Conservation (phyloP, 2,329 filamentous ascomycete genomes). For the Penicillium sumatraense region DNA sequence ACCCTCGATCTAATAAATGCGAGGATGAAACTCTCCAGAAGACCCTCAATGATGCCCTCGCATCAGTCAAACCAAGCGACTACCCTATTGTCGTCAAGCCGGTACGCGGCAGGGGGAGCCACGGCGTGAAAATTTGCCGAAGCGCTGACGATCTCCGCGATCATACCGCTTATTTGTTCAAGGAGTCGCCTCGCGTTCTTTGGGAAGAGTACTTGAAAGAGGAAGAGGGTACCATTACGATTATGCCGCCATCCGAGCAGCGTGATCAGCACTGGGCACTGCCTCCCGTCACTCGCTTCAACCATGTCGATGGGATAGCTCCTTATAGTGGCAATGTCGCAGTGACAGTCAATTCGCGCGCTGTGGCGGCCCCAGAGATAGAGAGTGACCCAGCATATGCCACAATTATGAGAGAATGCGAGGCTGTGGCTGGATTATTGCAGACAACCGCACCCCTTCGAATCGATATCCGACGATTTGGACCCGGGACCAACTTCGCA, state of each 20-base stretch:
- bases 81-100: slow-evolving; percentile 56
- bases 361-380: slow-evolving; percentile 39
- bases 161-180: slow-evolving; percentile 42
- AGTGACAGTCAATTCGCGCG: slow-evolving; percentile 53
- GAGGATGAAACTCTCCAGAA: neutral
- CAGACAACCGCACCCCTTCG: slow-evolving; percentile 51
- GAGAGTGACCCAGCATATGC: slow-evolving; percentile 37
- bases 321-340: slow-evolving; percentile 56
- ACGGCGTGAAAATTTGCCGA: slow-evolving; percentile 55
- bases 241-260: slow-evolving; percentile 53
- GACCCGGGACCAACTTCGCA: slow-evolving; percentile 44
- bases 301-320: slow-evolving; percentile 53
- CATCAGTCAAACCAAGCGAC: slow-evolving; percentile 16
- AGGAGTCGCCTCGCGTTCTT: slow-evolving; percentile 46
- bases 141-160: slow-evolving; percentile 31
- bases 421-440: slow-evolving; percentile 45
- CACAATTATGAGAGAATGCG: slow-evolving; percentile 44
- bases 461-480: slow-evolving; percentile 52
- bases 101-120: slow-evolving; percentile 54
- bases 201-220: slow-evolving; percentile 55
- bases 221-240: slow-evolving; percentile 56
- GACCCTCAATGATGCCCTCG: slow-evolving; percentile 1
- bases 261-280: slow-evolving; percentile 48
- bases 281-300: slow-evolving; percentile 53
- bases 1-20: slow-evolving; percentile 11